Percentiles rank a stretch among this genome's conserved stretches.
Evolutionary conservation across 345 rosid species (phyloP).

Genomic region (Brassica rapa): DNA sequence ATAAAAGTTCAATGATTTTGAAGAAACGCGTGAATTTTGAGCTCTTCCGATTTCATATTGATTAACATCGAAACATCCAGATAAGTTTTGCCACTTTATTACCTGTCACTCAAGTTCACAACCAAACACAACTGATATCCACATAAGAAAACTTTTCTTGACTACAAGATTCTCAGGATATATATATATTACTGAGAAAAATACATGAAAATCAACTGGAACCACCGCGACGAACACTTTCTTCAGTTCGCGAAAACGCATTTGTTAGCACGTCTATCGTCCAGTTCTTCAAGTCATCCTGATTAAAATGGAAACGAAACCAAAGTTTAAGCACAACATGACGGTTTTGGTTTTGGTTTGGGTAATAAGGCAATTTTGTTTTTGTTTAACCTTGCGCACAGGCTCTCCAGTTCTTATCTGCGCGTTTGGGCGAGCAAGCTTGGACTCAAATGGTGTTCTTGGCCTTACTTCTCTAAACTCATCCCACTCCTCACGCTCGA

Average conservation of each 20-base stretch:
- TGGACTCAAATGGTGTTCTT: conserved; percentile 93
- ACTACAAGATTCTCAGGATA: neutral
- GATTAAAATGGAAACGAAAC: conserved; percentile 17
- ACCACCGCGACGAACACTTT: conserved; percentile 47
- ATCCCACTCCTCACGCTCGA: conserved; percentile 87
- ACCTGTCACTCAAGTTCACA: neutral
- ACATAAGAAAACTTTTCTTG: neutral
- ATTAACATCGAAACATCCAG: neutral
- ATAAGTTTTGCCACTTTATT: conserved; percentile 8
- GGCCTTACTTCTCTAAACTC: conserved; percentile 85
- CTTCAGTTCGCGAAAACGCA: conserved; percentile 77
- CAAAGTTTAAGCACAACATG: neutral
- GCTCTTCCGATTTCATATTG: neutral
- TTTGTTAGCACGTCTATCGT: conserved; percentile 81
- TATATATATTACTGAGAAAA: neutral
- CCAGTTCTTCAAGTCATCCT: conserved; percentile 92
- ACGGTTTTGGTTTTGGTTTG: neutral
- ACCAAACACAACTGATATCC: conserved; percentile 8
- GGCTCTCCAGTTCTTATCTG: conserved; percentile 80
- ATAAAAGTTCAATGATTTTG: neutral
- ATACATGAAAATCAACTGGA: conserved; percentile 36
- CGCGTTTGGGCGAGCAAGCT: conserved; percentile 88
- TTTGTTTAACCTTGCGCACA: conserved; percentile 51
- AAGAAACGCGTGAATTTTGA: neutral
- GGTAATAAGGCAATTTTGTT: neutral